Conservation (phyloP, 495 filamentous ascomycete species). For the Rostrohypoxylon terebratum region DNA sequence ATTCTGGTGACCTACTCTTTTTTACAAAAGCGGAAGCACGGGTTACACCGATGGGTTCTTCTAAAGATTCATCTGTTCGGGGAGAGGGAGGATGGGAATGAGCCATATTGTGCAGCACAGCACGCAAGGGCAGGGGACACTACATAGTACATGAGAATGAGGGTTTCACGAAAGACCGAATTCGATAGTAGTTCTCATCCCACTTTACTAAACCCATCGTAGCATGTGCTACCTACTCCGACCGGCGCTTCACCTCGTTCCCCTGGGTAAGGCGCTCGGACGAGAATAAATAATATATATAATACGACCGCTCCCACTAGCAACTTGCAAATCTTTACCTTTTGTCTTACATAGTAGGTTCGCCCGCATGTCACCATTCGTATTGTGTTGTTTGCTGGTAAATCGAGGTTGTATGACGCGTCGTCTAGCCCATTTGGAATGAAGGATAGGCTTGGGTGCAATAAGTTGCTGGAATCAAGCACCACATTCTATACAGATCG, state of each 20-base stretch:
- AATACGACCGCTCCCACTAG: neutral
- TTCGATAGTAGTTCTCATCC: neutral
- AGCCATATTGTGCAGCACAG: neutral
- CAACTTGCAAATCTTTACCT: neutral
- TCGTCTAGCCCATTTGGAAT: neutral
- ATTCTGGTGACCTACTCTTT: neutral
- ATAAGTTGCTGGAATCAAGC: neutral
- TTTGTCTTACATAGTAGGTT: neutral
- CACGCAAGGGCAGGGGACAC: neutral
- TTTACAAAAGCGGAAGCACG: neutral
- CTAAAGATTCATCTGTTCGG: neutral
- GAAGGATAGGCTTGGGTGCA: neutral
- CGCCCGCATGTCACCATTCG: neutral
- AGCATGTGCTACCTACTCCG: neutral
- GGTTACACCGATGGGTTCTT: neutral
- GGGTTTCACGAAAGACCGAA: neutral
- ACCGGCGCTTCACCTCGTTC: neutral
- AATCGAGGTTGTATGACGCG: neutral
- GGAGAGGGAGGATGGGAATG: neutral
- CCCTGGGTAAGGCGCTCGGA: neutral
- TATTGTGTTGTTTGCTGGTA: neutral
- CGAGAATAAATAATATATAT: constrained; percentile 6
- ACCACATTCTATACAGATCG: neutral
- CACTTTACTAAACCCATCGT: neutral
- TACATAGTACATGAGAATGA: neutral